Evolutionary conservation across 805 yeast species (phyloP), one percentile per base, ranked within the genome.

Genomic region (Kuraishia capsulata): DNA sequence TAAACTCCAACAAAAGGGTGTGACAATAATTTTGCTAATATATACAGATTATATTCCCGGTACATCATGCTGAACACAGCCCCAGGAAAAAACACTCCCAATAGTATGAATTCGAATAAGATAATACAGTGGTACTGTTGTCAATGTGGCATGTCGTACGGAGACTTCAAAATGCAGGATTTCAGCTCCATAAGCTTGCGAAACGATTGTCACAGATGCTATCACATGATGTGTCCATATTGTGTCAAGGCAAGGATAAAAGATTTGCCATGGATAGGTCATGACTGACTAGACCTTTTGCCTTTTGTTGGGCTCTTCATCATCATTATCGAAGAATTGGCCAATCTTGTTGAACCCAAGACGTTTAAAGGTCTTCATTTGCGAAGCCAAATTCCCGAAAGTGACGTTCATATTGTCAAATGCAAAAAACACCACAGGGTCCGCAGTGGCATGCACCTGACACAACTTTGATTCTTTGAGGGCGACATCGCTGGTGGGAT

Each of bases 381-480:
- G 65, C 13, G 39, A 30, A 28, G 65, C 65, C 36, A 81, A 61
- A 17, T 69, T 65, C 4, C 60, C 61, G 39, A 66, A 61, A 34
- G 57, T 57, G 8, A 77, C 60, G 39, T 67, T 62, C 81, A 79
- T 77, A 23, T 81, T 76, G 53, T 81, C 90, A 52, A 76, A 79
- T 1, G 82, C 88, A 52, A 77, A 67, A 9, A 59, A 61, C 62
- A 57, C 53, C 14, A 48, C 44, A 3, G 41, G 26, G 2, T 42
- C 25, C 3, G 55, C 49, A 21, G 63, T 38, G 14, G 20, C 20
- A 11, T 18, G 25, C 19, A 11, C 13, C 16, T 32, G 38, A 21
- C 17, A 17, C 9, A 21, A 9, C 11, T 35, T 21, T 8, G 20
- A 4, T 18, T 20, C 35, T 11, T 18, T 24, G n/a, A 11, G n/a